Base-by-base conservation (phyloP, 2,329 filamentous ascomycete genomes). In the Paraphoma chrysanthemicola region DNA sequence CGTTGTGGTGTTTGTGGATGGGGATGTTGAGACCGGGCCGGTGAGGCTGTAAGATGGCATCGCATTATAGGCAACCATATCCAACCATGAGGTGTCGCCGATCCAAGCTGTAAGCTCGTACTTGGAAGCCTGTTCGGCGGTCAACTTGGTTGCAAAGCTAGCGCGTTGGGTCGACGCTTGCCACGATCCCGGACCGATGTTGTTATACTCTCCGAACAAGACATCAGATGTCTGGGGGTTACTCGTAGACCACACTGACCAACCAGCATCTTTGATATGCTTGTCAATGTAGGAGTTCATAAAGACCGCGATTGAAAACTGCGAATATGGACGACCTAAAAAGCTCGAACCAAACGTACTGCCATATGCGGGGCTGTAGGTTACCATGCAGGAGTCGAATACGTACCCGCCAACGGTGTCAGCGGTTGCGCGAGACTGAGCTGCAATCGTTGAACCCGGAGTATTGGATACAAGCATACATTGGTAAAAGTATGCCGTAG, bases 311-410 rank as follows among this genome's bases (percentile, higher is more conserved):
- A 67, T 62, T 14, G 72, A 71, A 49, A 67, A 74, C 16, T 67
- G 44, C 6, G 61, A 66, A 53, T 67, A 85, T 18, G 83, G 83
- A 1, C 82, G 77, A 3, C 83, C 83, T 14, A 85, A 77, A 51
- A 79, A 83, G 12, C 58, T 71, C 2, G 73, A 60, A 2, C 74
- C 75, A 16, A 55, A 61, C 0, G 54, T 53, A 23, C 44, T 57
- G 12, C 64, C 64, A 31, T 69, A 68, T 8, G 70, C 69, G n/a
- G 78, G 74, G 9, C 75, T 78, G n/a, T 57, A 77, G 39, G 73
- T 73, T 38, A 86, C 71, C 39, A 72, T 77, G 50, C 77, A 81
- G 33, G 80, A 79, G 72, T 85, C 83, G 65, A 86, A 80, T 17
- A 86, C 81, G 62, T 84, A 85, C 54, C 79, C 82, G 4, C 78